Conservation (phyloP, 2,329 filamentous ascomycete genomes). For the Zalaria sp. region DNA sequence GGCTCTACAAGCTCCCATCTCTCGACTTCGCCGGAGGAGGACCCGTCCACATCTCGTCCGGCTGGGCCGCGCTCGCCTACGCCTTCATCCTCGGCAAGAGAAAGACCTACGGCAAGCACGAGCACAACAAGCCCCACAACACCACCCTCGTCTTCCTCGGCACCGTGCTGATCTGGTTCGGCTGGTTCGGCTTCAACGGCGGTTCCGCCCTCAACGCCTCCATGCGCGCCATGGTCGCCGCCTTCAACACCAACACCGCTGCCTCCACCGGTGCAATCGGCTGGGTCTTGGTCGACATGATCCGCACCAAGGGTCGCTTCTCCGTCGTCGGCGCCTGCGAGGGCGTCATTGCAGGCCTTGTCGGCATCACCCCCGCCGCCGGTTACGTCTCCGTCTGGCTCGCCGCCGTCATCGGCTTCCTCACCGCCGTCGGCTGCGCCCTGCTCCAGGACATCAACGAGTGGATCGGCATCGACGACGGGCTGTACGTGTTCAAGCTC, state of each 20-base stretch:
- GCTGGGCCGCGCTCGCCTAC: slow-evolving; percentile 50
- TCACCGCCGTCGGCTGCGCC: slow-evolving; percentile 38
- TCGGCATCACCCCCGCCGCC: slow-evolving; percentile 25
- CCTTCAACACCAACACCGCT: slow-evolving; percentile 45
- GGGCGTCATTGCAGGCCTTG: slow-evolving; percentile 43
- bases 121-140: slow-evolving; percentile 45
- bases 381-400: slow-evolving; percentile 37
- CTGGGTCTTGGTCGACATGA: slow-evolving; percentile 39
- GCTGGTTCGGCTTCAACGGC: slow-evolving; percentile 46
- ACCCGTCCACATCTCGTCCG: slow-evolving; percentile 49
- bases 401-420: slow-evolving; percentile 41
- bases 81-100: slow-evolving; percentile 49
- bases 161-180: slow-evolving; percentile 28
- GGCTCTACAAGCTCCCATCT: slow-evolving; percentile 46
- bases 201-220: slow-evolving; percentile 39
- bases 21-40: slow-evolving; percentile 49
- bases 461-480: slow-evolving; percentile 42
- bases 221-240: slow-evolving; percentile 39
- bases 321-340: slow-evolving; percentile 43
- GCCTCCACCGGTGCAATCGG: slow-evolving; percentile 40
- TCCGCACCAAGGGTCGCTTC: slow-evolving; percentile 37
- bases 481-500: slow-evolving; percentile 46
- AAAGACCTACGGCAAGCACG: slow-evolving; percentile 31
- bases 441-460: slow-evolving; percentile 36
- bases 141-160: slow-evolving; percentile 49